A percentile compares a stretch with the other conserved stretches of the same genome.
phyloP scores from a whole-genome alignment of 2,329 filamentous ascomycete genomes.

The Aspergillus eucalypticola region DNA sequence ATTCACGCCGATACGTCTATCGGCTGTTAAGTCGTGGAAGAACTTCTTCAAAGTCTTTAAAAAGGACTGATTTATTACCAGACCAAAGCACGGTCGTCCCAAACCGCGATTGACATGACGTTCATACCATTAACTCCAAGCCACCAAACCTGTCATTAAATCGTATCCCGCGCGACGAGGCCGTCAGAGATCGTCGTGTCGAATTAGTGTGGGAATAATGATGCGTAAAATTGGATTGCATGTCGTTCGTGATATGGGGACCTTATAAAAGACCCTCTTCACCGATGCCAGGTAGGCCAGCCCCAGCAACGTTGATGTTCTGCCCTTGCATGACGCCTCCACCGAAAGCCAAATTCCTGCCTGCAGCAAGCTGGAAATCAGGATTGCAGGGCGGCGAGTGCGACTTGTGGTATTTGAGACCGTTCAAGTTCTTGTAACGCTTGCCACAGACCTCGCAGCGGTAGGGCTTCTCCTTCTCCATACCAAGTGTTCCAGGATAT shows the following conservation, averaged over 20 bases:
- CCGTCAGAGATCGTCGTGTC: slow-evolving; percentile 32
- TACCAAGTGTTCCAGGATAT: slow-evolving; percentile 94
- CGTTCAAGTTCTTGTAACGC: slow-evolving; percentile 98
- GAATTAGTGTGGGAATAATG: slow-evolving; percentile 30
- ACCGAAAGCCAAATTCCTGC: slow-evolving; percentile 40
- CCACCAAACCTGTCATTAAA: slow-evolving; percentile 33
- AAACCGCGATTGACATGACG: slow-evolving; percentile 19
- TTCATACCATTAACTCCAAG: slow-evolving; percentile 32
- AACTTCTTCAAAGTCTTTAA: slow-evolving; percentile 23
- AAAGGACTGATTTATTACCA: slow-evolving; percentile 23
- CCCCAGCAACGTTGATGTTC: slow-evolving; percentile 50
- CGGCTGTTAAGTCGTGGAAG: slow-evolving; percentile 1
- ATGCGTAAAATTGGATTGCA: slow-evolving; percentile 14
- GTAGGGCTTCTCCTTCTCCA: slow-evolving; percentile 99
- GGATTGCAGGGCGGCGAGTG: slow-evolving; percentile 90
- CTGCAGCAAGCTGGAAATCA: slow-evolving; percentile 63
- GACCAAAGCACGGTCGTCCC: slow-evolving; percentile 16
- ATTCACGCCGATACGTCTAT: slow-evolving; percentile 6
- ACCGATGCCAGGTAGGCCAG: slow-evolving; percentile 49
- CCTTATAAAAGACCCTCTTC: slow-evolving; percentile 43
- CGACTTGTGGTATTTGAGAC: slow-evolving; percentile 89
- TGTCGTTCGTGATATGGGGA: background rate
- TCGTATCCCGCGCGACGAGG: slow-evolving; percentile 28
- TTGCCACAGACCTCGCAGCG: slow-evolving; percentile 96
- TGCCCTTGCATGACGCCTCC: slow-evolving; percentile 49